Conservation (phyloP, 2,329 filamentous ascomycete species). For the Pseudogymnoascus sp. region DNA sequence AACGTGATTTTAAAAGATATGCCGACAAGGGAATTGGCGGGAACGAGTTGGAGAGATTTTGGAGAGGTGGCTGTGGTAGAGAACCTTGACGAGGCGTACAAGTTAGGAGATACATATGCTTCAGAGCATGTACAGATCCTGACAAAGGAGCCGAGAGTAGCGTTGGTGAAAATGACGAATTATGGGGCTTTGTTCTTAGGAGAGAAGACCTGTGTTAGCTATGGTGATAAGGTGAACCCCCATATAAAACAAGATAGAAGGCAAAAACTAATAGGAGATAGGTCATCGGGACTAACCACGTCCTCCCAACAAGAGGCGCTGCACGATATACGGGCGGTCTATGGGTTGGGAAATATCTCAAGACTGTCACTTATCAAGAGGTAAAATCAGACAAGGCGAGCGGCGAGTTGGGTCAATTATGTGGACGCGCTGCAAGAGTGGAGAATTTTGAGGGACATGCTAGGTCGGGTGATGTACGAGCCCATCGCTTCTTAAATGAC, state of each 20-base stretch:
- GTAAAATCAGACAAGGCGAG: conserved; percentile 37
- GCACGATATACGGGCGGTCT: conserved; percentile 45
- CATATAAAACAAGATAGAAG: neutral
- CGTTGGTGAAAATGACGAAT: conserved; percentile 43
- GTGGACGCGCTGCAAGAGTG: conserved; percentile 41
- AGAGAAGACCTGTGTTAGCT: conserved; percentile 45
- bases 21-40: conserved; percentile 37
- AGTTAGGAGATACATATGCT: conserved; percentile 41
- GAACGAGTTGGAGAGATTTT: conserved; percentile 37
- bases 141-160: conserved; percentile 39
- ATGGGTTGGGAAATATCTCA: conserved; percentile 48
- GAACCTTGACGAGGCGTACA: conserved; percentile 36
- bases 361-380: conserved; percentile 47
- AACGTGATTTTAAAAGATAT: conserved; percentile 34
- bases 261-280: conserved; percentile 18
- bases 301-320: conserved; percentile 42
- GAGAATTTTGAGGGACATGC: conserved; percentile 49
- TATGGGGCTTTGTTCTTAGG: conserved; percentile 46
- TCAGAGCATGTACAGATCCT: conserved; percentile 47
- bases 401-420: conserved; percentile 41
- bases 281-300: conserved; percentile 49
- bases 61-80: conserved; percentile 41
- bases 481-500: conserved; percentile 37
- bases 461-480: conserved; percentile 42
- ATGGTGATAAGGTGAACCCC: conserved; percentile 42